phyloP scores from a whole-genome alignment of 352 stramenopile species.

The Pythium plurisporium region DNA sequence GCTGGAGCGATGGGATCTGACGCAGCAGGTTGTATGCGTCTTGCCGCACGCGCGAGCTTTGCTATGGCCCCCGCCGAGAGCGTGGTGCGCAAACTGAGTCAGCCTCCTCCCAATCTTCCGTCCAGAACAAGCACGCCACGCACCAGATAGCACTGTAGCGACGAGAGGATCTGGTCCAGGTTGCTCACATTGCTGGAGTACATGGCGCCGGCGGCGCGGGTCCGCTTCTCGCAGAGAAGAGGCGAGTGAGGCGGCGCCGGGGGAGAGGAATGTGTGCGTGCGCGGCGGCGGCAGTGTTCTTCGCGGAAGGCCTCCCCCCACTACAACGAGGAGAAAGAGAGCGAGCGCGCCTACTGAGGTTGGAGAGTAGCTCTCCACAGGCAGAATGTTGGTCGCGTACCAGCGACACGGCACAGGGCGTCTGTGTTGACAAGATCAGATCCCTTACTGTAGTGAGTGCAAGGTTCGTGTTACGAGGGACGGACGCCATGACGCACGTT shows the following conservation, averaged over 20 bases:
- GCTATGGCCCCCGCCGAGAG: slow-evolving; percentile 24
- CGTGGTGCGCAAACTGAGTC: neutral
- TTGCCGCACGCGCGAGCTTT: slow-evolving; percentile 77
- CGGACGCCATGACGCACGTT: slow-evolving; percentile 9
- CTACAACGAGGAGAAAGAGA: neutral
- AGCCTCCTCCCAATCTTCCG: too few species aligned
- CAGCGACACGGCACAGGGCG: slow-evolving; percentile 9
- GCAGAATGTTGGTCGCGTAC: slow-evolving; percentile 13
- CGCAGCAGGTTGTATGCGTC: slow-evolving; percentile 84
- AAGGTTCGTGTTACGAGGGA: neutral
- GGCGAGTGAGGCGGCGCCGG: neutral
- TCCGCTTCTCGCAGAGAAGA: neutral
- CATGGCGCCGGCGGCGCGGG: slow-evolving; percentile 34
- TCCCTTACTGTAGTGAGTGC: slow-evolving; percentile 9
- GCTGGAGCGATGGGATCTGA: slow-evolving; percentile 82
- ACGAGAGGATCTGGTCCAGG: slow-evolving; percentile 84
- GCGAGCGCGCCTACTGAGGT: neutral
- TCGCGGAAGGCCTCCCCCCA: slow-evolving; percentile 10
- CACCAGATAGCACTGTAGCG: slow-evolving; percentile 78
- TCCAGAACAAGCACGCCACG: too few species aligned
- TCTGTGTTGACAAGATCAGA: neutral
- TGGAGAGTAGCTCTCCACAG: slow-evolving; percentile 2
- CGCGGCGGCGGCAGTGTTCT: slow-evolving; percentile 9
- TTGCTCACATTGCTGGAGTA: slow-evolving; percentile 86
- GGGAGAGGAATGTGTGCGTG: neutral